Evolutionary conservation across 106 monocot species (phyloP).

Genomic region (Posidonia australis): DNA sequence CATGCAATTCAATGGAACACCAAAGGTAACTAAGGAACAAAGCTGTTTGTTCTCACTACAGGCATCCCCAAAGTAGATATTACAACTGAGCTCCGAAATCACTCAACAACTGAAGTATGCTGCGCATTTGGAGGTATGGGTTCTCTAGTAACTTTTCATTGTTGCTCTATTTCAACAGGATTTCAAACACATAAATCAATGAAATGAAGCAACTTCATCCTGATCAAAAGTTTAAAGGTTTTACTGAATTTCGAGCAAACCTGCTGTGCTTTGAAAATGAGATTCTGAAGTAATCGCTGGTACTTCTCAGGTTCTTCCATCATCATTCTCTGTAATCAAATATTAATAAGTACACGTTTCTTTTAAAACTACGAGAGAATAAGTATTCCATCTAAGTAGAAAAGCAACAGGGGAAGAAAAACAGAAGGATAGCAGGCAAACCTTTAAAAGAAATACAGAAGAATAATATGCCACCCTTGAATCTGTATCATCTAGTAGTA

Average conservation of each 20-base stretch:
- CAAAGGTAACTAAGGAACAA: neutral
- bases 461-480: slow-evolving; percentile 98
- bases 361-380: neutral
- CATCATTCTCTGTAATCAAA: slow-evolving; percentile 85
- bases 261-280: slow-evolving; percentile 94
- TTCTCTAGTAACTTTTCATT: slow-evolving; percentile 99
- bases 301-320: slow-evolving; percentile 84
- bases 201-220: neutral
- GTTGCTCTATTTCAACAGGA: slow-evolving; percentile 48
- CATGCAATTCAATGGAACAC: neutral
- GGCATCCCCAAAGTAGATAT: neutral
- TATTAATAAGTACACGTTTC: neutral
- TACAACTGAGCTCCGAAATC: slow-evolving; percentile 54
- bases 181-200: slow-evolving; percentile 2
- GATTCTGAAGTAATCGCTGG: slow-evolving; percentile 88
- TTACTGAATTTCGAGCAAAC: slow-evolving; percentile 19
- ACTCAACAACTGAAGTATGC: slow-evolving; percentile 79
- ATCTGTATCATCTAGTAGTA: slow-evolving; percentile 91
- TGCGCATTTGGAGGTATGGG: slow-evolving; percentile 97
- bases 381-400: neutral
- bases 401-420: neutral
- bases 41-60: neutral
- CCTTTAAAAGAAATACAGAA: slow-evolving; percentile 93
- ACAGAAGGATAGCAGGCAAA: slow-evolving; percentile 10
- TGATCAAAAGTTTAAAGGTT: neutral